Evolutionary conservation across 2,329 filamentous ascomycete species (phyloP).

Genomic region (Botrytis tulipae): DNA sequence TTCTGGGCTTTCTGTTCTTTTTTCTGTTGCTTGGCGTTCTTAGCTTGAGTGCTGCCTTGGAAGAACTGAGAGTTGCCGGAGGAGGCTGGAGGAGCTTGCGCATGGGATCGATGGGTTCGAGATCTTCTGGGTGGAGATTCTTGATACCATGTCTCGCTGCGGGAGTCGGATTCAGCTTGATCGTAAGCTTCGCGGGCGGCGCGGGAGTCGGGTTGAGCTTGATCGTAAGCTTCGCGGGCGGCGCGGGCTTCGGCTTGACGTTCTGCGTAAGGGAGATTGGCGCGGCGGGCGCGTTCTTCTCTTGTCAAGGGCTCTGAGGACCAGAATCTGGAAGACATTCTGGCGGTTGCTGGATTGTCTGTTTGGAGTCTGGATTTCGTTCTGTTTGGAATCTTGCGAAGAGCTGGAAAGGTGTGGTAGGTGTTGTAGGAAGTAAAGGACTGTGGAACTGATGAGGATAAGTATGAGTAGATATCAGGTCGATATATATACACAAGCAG

Average conservation of each 20-base stretch:
- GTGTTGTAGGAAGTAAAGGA: neutral
- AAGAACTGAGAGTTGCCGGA: neutral
- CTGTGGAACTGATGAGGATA: neutral
- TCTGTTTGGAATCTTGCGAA: neutral
- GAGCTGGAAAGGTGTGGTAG: neutral
- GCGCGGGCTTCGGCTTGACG: neutral
- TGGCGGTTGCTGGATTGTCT: neutral
- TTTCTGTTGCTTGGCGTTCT: neutral
- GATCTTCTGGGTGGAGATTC: neutral
- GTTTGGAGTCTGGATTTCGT: neutral
- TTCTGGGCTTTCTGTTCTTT: neutral
- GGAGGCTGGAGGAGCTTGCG: rapidly evolving
- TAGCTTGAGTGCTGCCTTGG: neutral
- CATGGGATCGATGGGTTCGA: neutral
- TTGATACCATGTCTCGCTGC: neutral
- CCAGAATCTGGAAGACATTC: neutral
- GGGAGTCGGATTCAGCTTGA: neutral
- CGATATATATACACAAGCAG: neutral
- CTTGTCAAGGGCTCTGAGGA: neutral
- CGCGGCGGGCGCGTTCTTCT: neutral
- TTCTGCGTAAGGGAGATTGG: neutral
- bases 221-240: neutral
- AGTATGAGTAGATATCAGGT: neutral
- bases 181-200: neutral
- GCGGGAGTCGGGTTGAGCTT: neutral